Evolutionary conservation across 441 rosid species (phyloP).

Genomic region (Isatis lusitanica): DNA sequence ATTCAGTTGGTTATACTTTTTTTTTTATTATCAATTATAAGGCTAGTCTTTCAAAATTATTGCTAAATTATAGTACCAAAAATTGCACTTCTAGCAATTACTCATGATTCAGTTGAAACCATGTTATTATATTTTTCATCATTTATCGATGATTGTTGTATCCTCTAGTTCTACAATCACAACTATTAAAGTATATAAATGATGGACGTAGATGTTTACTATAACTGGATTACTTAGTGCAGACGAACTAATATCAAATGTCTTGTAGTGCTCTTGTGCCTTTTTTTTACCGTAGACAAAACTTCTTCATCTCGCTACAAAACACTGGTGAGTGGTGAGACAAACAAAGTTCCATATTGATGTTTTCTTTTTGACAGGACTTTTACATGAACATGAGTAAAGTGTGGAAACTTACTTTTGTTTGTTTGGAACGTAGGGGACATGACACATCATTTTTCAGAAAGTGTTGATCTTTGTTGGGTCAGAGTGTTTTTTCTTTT

Average conservation of each 20-base stretch:
- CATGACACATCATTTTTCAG: slow-evolving; percentile 8
- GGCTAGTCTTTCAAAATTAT: too few species aligned
- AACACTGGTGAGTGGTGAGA: slow-evolving; percentile 4
- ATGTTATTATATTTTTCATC: neutral
- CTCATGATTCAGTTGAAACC: neutral
- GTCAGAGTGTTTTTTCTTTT: neutral
- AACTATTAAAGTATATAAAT: too few species aligned
- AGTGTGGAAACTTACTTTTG: neutral
- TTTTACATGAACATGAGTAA: neutral
- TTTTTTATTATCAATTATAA: too few species aligned
- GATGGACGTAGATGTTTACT: too few species aligned
- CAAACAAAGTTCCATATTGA: neutral
- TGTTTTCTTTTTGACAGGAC: slow-evolving; percentile 6
- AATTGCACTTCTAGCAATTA: too few species aligned
- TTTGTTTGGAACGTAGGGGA: slow-evolving; percentile 15
- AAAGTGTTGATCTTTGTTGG: slow-evolving; percentile 8
- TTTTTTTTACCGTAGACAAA: neutral
- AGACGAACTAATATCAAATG: neutral
- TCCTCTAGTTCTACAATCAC: neutral
- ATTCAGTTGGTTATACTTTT: too few species aligned
- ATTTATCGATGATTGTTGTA: neutral
- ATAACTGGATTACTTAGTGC: neutral
- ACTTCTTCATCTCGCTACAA: slow-evolving; percentile 1
- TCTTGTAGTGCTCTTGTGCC: neutral
- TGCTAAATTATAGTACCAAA: too few species aligned